Conservation (phyloP, 2,329 filamentous ascomycete species). For the Fusarium sp. region DNA sequence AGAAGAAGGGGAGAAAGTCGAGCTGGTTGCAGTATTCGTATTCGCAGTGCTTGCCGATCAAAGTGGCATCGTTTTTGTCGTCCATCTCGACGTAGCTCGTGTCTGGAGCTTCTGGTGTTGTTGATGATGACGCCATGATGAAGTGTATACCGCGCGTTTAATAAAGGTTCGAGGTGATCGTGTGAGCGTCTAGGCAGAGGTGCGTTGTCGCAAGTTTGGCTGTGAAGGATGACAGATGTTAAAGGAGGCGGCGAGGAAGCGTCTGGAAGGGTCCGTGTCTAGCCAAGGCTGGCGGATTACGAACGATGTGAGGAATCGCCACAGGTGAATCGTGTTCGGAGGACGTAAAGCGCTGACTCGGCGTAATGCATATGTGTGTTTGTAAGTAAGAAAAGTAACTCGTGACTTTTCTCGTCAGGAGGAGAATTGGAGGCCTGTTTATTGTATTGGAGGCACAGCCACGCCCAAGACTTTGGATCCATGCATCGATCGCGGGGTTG, state of each 20-base stretch:
- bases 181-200: conserved; percentile 42
- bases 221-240: conserved; percentile 37
- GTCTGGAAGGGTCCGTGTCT: conserved; percentile 50
- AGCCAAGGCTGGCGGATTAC: conserved; percentile 43
- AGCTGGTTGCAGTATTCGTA: conserved; percentile 92
- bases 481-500: conserved; percentile 30
- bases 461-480: conserved; percentile 18
- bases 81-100: conserved; percentile 79
- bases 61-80: conserved; percentile 78
- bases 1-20: conserved; percentile 95
- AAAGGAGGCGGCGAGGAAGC: conserved; percentile 46
- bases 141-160: conserved; percentile 31
- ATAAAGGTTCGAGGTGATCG: conserved; percentile 6
- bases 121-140: conserved; percentile 67
- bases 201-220: conserved; percentile 44
- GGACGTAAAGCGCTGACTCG: neutral
- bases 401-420: neutral
- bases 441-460: conserved; percentile 24
- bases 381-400: neutral
- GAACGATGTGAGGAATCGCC: conserved; percentile 9
- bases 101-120: conserved; percentile 55
- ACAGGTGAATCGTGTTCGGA: conserved; percentile 9
- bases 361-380: neutral
- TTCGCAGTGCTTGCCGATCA: conserved; percentile 92
- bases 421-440: conserved; percentile 11